These are phyloP conservation scores for Avena eriantha DNA, from an alignment of 176 grass and related monocot species.

Conservation along the genomic window DNA sequence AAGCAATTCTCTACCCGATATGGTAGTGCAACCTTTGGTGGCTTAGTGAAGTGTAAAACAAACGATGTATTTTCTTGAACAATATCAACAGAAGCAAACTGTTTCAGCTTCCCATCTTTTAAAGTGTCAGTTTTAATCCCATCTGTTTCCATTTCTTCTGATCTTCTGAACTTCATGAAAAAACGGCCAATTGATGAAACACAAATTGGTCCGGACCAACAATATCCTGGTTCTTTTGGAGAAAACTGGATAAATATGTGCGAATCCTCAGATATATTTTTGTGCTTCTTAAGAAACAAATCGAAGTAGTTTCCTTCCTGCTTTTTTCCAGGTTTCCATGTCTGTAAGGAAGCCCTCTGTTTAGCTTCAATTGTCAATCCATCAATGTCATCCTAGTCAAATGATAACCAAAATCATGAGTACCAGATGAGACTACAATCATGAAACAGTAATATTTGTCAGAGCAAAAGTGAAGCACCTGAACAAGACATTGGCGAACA, in stretches of 20 bases:
- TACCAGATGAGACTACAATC: slow-evolving; percentile 26
- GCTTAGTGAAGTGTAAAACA: slow-evolving; percentile 65
- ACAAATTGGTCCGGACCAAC: slow-evolving; percentile 51
- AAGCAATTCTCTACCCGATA: slow-evolving; percentile 86
- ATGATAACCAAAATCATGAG: slow-evolving; percentile 43
- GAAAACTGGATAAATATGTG: slow-evolving; percentile 74
- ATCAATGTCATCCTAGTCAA: slow-evolving; percentile 65
- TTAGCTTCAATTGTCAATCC: slow-evolving; percentile 67
- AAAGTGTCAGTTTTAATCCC: slow-evolving; percentile 34
- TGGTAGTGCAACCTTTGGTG: slow-evolving; percentile 64
- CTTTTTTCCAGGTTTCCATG: slow-evolving; percentile 68
- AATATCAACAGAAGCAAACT: slow-evolving; percentile 73
- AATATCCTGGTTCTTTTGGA: slow-evolving; percentile 24
- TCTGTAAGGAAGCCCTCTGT: slow-evolving; percentile 61
- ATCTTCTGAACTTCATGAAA: slow-evolving; percentile 83
- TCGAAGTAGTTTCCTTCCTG: slow-evolving; percentile 66
- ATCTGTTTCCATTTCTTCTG: slow-evolving; percentile 29
- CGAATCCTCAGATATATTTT: slow-evolving; percentile 67
- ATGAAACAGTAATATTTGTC: slow-evolving; percentile 34
- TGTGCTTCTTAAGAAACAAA: slow-evolving; percentile 75
- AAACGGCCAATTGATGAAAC: slow-evolving; percentile 75
- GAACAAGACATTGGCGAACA: slow-evolving; percentile 77
- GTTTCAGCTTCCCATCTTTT: slow-evolving; percentile 46
- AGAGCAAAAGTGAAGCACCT: slow-evolving; percentile 62
- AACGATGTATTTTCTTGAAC: slow-evolving; percentile 73